A percentile compares a stretch with the other conserved stretches of the same genome.
Conservation (phyloP, 2,329 filamentous ascomycete species). For the Aspergillus versicolor region DNA sequence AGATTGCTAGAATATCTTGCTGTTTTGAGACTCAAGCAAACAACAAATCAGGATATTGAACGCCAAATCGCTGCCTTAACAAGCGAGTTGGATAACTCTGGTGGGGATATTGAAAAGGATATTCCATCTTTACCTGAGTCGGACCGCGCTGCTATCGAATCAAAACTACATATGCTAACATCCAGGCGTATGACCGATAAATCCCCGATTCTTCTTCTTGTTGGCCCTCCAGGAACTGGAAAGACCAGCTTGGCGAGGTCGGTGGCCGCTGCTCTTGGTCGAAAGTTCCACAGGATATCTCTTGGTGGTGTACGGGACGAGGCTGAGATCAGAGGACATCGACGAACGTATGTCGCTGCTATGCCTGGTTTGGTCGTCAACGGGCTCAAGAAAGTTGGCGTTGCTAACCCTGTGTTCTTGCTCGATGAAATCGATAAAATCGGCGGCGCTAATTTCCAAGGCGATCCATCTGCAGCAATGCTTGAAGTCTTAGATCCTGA, state of each 20-base stretch:
- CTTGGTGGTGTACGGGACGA: constrained; percentile 94
- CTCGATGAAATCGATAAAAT: constrained; percentile 99
- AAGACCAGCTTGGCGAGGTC: constrained; percentile 96
- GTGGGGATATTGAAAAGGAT: constrained; percentile 56
- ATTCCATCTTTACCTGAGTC: constrained; percentile 50
- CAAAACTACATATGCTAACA: constrained; percentile 73
- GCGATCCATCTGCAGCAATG: constrained; percentile 96
- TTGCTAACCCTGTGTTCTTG: constrained; percentile 91
- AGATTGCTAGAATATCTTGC: constrained; percentile 91
- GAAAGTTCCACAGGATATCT: constrained; percentile 96
- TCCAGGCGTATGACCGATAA: constrained; percentile 88
- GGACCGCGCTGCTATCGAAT: constrained; percentile 47
- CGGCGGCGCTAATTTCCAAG: constrained; percentile 84
- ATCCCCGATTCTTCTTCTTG: constrained; percentile 89
- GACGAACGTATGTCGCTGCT: constrained; percentile 95
- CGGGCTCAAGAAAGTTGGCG: constrained; percentile 90
- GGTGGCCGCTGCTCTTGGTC: constrained; percentile 83
- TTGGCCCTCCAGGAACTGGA: constrained; percentile 89
- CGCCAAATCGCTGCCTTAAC: constrained; percentile 64
- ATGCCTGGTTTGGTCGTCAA: constrained; percentile 96
- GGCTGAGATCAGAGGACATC: constrained; percentile 92
- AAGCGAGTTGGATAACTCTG: constrained; percentile 42
- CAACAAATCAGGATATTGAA: constrained; percentile 79
- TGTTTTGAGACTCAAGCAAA: constrained; percentile 92
- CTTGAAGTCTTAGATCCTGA: constrained; percentile 96